Base-by-base conservation (phyloP, 108 stramenopile genomes). In the Mediolabrus comicus region DNA sequence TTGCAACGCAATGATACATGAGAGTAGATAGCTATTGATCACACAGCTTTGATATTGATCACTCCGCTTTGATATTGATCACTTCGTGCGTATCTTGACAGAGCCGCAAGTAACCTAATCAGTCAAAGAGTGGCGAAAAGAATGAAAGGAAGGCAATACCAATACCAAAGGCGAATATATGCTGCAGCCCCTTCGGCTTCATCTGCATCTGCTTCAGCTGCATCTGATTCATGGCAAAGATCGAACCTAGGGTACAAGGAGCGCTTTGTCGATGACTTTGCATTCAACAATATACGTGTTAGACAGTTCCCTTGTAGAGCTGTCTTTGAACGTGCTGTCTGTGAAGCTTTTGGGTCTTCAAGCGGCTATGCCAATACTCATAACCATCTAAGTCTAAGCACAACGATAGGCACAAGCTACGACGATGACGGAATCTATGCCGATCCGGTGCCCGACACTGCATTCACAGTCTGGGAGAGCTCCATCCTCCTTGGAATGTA, bases 251-350 rank as follows among this genome's bases (percentile, higher is more conserved):
- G 62, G 12, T 63, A 63, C 46, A 63, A 46, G 39, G 62, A 63
- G n/a, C 62, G 62, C n/a, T 63, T 63, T 28, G 62, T 63, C 12
- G 62, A 63, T 46, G 62, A 63, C 43, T 63, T 63, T 30, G 25
- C 27, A 28, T 63, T n/a, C 62, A 63, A 63, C 16, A 30, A 30
- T 46, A 51, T 63, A 28, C 39, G 62, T 4, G 62, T 63, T 43
- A 7, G 62, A 2, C 62, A 63, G 16, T 63, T 63, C 29, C 62
- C 62, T n/a, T 63, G 41, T 25, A 63, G 62, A 49, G 39, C 62
- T n/a, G 62, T 51, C 12, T 63, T 63, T 13, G 62, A 63, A 26
- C 43, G 29, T 26, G 62, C 62, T 27, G 26, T 46, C 1, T 29
- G 22, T 39, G 41, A 63, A 26, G 26, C 43, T 26, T 46, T 63